Evolutionary conservation across 1,139 yeast genomes (phyloP), one percentile per base, ranked within the genome.

Genomic region (Magnusiomyces fungicola): DNA sequence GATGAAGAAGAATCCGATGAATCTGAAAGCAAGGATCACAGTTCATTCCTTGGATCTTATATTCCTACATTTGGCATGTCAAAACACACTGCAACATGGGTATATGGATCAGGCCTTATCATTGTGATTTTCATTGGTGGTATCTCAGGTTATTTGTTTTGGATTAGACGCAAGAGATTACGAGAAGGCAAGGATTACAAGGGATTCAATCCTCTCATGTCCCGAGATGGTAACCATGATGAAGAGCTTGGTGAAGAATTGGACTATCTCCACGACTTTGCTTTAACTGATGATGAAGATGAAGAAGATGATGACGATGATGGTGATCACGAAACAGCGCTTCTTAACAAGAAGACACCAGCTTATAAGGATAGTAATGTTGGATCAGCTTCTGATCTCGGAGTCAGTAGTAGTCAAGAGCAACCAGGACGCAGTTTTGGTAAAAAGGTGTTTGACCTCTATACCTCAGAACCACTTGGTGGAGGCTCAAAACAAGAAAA

Each of bases 11-110:
- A 43, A 3, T 41, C 37, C 7, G 30, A 42, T 27, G 22, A 30
- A 16, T 47, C 33, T 16, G 39, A 41, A 3, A 32, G 40, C 5
- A 33, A 40, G 22, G 37, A 40, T 1, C 19, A 37, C 6, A 21
- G 21, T 21, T 4, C n/a, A 3, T 32, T 32, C 21, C 45, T 42
- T 57, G 59, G 59, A 5, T 57, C 63, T 6, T 42, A 58, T 43
- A 51, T 66, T 18, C 70, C 70, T 3, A 61, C 68, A 1, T 66
- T 67, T 53, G 70, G 70, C 2, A 55, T 67, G 47, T 58, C 66
- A 5, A 50, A 57, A 4, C 58, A 58, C 23, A 65, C 68, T 3
- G 56, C 63, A 4, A 56, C 61, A 3, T 67, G 70, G 70, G 51
- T 66, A 5, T 62, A 63, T 43, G 70, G 70, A 3, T 61, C 69